phyloP scores from a whole-genome alignment of 179 eudicot genomes.

The Amaranthus tricolor region DNA sequence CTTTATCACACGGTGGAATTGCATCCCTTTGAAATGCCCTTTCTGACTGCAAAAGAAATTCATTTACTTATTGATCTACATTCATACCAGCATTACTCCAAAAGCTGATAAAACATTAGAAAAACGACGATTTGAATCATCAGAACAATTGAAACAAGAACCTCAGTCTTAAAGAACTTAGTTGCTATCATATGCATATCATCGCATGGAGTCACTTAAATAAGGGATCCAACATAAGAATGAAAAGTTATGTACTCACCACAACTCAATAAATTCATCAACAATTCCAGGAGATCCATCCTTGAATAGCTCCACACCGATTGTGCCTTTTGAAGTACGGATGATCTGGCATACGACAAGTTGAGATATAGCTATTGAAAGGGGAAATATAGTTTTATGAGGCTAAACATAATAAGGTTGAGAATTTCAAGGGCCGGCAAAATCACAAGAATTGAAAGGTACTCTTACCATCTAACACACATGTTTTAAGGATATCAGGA shows the following conservation, averaged over 20 bases:
- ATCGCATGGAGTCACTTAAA: neutral
- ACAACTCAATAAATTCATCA: constrained; percentile 71
- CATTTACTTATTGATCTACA: neutral
- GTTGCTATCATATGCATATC: neutral
- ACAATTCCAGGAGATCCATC: constrained; percentile 84
- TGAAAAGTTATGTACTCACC: constrained; percentile 47
- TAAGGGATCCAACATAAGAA: neutral
- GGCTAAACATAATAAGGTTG: neutral
- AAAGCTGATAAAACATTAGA: too few relatives aligned
- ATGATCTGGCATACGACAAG: constrained; percentile 43
- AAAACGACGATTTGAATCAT: too few relatives aligned
- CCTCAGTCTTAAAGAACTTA: neutral
- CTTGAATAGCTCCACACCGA: constrained; percentile 85
- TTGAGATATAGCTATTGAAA: constrained; percentile 10
- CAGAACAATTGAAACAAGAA: too few relatives aligned
- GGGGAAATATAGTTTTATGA: neutral
- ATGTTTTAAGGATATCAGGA: neutral
- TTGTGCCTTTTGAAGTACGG: constrained; percentile 74
- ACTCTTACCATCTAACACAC: neutral
- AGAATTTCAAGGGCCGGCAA: neutral
- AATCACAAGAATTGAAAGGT: neutral
- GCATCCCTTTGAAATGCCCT: constrained; percentile 92
- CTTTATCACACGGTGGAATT: constrained; percentile 81
- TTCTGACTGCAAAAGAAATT: constrained; percentile 56
- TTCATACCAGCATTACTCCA: neutral